Conservation (phyloP, 2,329 filamentous ascomycete genomes). For the Cercospora citrullina region DNA sequence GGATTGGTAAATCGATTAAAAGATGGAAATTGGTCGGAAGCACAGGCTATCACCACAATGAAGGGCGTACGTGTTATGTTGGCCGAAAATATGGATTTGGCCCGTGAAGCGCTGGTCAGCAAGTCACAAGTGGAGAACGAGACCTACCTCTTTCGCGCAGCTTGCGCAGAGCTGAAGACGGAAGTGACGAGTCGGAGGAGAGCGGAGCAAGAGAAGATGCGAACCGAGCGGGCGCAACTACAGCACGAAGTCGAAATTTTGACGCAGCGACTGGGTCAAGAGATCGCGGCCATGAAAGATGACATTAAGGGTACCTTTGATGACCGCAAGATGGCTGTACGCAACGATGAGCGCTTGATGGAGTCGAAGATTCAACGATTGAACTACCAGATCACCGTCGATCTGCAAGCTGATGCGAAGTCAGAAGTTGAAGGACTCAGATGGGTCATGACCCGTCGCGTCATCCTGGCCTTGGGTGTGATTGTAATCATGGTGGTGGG, state of each 20-base stretch:
- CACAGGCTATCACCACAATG: slow-evolving; percentile 83
- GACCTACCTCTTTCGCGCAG: slow-evolving; percentile 88
- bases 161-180: slow-evolving; percentile 85
- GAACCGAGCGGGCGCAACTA: slow-evolving; percentile 78
- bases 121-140: slow-evolving; percentile 94
- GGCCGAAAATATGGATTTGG: slow-evolving; percentile 75
- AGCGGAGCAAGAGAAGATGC: slow-evolving; percentile 74
- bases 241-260: slow-evolving; percentile 96
- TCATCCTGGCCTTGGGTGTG: slow-evolving; percentile 58
- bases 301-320: slow-evolving; percentile 95
- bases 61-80: slow-evolving; percentile 81
- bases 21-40: slow-evolving; percentile 66
- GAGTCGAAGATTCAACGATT: slow-evolving; percentile 87
- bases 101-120: slow-evolving; percentile 76
- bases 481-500: slow-evolving; percentile 49
- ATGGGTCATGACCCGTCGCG: slow-evolving; percentile 75
- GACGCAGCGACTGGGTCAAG: slow-evolving; percentile 79
- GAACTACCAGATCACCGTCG: slow-evolving; percentile 93
- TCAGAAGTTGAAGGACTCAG: slow-evolving; percentile 88
- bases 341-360: slow-evolving; percentile 80
- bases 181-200: slow-evolving; percentile 79
- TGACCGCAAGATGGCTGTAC: slow-evolving; percentile 87
- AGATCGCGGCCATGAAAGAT: slow-evolving; percentile 78
- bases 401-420: slow-evolving; percentile 84
- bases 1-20: slow-evolving; percentile 79